Conservation (phyloP, 2,329 filamentous ascomycete genomes). For the Ophiobolus disseminans region DNA sequence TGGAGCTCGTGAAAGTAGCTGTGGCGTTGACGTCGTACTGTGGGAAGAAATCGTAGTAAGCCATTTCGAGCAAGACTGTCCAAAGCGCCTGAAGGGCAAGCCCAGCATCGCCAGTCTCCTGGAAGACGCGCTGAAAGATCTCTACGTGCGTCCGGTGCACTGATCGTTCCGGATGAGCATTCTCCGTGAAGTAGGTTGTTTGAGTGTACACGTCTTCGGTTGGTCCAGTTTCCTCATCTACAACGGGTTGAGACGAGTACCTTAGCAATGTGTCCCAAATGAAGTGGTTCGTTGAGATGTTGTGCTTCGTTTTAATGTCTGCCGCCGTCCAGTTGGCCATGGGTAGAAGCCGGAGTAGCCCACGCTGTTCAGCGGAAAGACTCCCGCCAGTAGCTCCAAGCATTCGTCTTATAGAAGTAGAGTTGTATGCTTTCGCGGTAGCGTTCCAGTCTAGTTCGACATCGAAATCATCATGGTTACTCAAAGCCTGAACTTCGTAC, state of each 20-base stretch:
- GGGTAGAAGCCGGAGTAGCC: background rate
- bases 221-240: too few species aligned
- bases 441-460: background rate
- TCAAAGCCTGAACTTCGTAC: background rate
- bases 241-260: too few species aligned
- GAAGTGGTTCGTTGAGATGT: background rate
- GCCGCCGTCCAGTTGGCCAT: background rate
- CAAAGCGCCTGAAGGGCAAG: slow-evolving; percentile 16
- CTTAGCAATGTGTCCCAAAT: background rate
- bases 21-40: slow-evolving; percentile 6
- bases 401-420: background rate
- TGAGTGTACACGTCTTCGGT: background rate
- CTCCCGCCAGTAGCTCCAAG: background rate
- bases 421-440: background rate
- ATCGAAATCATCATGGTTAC: too few species aligned
- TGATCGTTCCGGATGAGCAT: background rate
- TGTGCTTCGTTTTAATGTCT: background rate
- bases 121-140: slow-evolving; percentile 15
- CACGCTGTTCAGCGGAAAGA: background rate
- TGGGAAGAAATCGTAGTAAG: slow-evolving; percentile 13
- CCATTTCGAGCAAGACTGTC: slow-evolving; percentile 13
- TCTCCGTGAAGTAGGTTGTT: background rate
- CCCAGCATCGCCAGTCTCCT: slow-evolving; percentile 10
- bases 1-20: background rate
- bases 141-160: slow-evolving; percentile 13